A percentile compares a stretch with the other conserved stretches of the same genome.
phyloP scores from a whole-genome alignment of 2,329 filamentous ascomycete genomes.

The Venturia effusa region DNA sequence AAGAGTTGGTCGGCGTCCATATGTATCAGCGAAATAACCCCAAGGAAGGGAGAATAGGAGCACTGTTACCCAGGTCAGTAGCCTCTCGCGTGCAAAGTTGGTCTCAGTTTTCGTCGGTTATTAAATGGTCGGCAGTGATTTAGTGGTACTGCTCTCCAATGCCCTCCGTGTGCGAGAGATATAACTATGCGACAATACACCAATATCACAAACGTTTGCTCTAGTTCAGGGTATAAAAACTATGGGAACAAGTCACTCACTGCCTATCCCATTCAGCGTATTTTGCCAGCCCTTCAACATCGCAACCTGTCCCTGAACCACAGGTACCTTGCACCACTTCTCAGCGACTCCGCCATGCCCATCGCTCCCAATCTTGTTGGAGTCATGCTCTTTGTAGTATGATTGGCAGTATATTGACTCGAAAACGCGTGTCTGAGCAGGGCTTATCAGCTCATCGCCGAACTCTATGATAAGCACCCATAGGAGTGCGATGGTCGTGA shows the following conservation, averaged over 20 bases:
- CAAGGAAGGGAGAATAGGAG: slow-evolving; percentile 24
- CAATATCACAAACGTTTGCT: neutral
- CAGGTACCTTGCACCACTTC: slow-evolving; percentile 36
- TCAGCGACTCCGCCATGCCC: slow-evolving; percentile 27
- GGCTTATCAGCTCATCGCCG: slow-evolving; percentile 26
- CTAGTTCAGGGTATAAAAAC: neutral
- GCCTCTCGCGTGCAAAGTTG: neutral
- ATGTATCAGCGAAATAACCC: slow-evolving; percentile 25
- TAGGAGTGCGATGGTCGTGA: slow-evolving; percentile 21
- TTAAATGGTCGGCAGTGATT: neutral
- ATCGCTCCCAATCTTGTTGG: slow-evolving; percentile 17
- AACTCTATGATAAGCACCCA: slow-evolving; percentile 35
- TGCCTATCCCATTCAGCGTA: slow-evolving; percentile 37
- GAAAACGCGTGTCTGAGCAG: slow-evolving; percentile 39
- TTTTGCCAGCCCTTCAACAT: slow-evolving; percentile 39
- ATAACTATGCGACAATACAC: too few species aligned
- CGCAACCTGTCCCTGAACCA: slow-evolving; percentile 42
- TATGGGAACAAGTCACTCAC: slow-evolving; percentile 18
- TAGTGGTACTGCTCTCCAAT: neutral
- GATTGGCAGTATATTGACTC: slow-evolving; percentile 44
- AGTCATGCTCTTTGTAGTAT: slow-evolving; percentile 33
- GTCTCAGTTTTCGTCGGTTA: neutral
- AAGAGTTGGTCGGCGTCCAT: slow-evolving; percentile 23
- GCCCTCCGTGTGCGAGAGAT: neutral
- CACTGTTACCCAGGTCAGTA: slow-evolving; percentile 5